Evolutionary conservation across 1,139 yeast genomes (phyloP), one percentile per base, ranked within the genome.

Genomic region (Nematodospora anomalae): DNA sequence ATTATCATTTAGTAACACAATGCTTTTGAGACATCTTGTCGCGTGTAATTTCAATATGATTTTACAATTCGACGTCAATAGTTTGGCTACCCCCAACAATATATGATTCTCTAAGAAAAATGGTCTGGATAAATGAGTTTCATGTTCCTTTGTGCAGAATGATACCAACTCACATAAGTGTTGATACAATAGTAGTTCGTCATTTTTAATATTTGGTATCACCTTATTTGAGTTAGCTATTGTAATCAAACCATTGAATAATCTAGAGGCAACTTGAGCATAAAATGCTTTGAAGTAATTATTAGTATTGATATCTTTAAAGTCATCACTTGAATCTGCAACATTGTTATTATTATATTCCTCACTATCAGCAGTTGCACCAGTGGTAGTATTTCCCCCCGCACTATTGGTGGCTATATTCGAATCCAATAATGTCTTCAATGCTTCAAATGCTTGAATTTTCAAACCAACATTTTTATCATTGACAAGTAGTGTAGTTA

Each of bases 361-460:
- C 10, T 32, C 34, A 16, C 29, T 27, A n/a, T 32, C 41, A 8
- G 22, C 32, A n/a, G 21, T 30, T 6, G 25, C 15, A 14, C 33
- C 36, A 3, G 31, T 23, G 18, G 35, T 32, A 6, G 36, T 15
- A 16, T 18, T 36, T 2, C 32, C 38, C 25, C 18, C 23, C 4
- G 16, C 20, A 16, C 30, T 30, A 22, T 25, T 35, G 9, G 31
- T 32, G 3, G 70, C 66, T 7, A 67, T 62, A 37, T 71, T 72
- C 2, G 88, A 80, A 51, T 84, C 92, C 11, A 88, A 64, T 27
- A 89, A 60, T 1, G 82, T 79, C 51, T 81, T 80, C 33, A 90
- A 62, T 0, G 96, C 95, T 59, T 89, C 96, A 43, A 78, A 79
- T 1, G 92, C 85, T 56, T 89, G 97, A 4, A 83, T 76, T 53